phyloP scores from a whole-genome alignment of 768 basidiomycete genomes.

The Xanthoconium purpureum region DNA sequence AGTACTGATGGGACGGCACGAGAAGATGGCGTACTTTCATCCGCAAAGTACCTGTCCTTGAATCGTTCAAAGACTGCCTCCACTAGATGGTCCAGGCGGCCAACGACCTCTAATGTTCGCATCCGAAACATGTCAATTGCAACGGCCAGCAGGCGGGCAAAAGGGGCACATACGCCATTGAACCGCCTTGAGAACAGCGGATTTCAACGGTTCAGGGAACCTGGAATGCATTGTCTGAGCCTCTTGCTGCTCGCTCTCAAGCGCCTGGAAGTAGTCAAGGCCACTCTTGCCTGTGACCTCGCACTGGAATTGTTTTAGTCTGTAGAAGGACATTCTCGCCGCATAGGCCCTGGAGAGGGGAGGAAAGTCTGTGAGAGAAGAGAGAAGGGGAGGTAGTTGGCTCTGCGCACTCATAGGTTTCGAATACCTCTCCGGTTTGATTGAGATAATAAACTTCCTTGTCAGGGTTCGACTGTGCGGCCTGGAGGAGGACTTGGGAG shows the following conservation, averaged over 20 bases:
- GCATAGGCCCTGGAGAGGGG: constrained; percentile 61
- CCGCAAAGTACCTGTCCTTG: constrained; percentile 90
- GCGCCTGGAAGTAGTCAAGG: constrained; percentile 91
- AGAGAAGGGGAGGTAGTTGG: constrained; percentile 22
- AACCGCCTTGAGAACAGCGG: constrained; percentile 84
- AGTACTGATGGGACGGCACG: constrained; percentile 8
- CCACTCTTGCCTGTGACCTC: constrained; percentile 95
- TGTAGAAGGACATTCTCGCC: constrained; percentile 92
- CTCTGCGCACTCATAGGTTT: constrained; percentile 82
- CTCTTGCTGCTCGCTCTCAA: constrained; percentile 88
- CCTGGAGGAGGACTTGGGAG: constrained; percentile 63
- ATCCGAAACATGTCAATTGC: constrained; percentile 11
- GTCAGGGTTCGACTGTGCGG: constrained; percentile 59
- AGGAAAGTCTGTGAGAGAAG: constrained; percentile 20
- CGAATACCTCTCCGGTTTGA: constrained; percentile 96
- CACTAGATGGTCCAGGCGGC: constrained; percentile 90
- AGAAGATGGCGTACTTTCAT: constrained; percentile 68
- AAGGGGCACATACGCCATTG: constrained; percentile 85
- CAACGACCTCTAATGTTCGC: constrained; percentile 78
- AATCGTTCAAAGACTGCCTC: constrained; percentile 95
- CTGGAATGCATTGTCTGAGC: constrained; percentile 84
- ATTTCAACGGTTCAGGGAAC: constrained; percentile 91
- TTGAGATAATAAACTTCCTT: constrained; percentile 87
- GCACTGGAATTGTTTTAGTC: constrained; percentile 92
- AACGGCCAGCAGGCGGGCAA: constrained; percentile 14